These are phyloP conservation scores for Pyrenopolyporus hunteri DNA, from an alignment of 495 filamentous ascomycete genomes.

Conservation along the genomic window DNA sequence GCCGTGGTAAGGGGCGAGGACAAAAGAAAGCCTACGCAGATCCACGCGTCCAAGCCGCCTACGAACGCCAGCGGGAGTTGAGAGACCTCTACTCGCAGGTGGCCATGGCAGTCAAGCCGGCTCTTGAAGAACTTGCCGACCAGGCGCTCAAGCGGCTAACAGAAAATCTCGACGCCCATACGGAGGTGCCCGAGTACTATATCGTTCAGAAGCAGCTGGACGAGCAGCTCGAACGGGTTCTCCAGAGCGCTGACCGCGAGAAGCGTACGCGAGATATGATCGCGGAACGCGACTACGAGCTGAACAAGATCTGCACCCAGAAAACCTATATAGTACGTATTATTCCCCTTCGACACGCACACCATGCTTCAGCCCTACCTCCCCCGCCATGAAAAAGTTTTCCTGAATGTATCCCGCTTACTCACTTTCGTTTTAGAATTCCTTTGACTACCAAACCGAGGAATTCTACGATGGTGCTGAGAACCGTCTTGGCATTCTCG, in stretches of 20 bases:
- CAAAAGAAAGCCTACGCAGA: constrained; percentile 52
- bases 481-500: constrained; percentile 43
- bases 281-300: constrained; percentile 21
- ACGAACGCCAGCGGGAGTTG: constrained; percentile 53
- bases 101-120: constrained; percentile 49
- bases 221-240: constrained; percentile 30
- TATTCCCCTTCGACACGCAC: neutral
- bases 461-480: constrained; percentile 46
- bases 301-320: constrained; percentile 10
- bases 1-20: constrained; percentile 47
- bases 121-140: constrained; percentile 51
- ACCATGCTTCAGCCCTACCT: neutral
- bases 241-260: constrained; percentile 31
- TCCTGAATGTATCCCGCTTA: constrained; percentile 9
- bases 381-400: too few species aligned
- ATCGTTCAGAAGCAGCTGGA: constrained; percentile 41
- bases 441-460: constrained; percentile 42
- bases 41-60: constrained; percentile 49
- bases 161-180: constrained; percentile 40
- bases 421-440: constrained; percentile 29
- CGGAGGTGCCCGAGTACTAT: constrained; percentile 43
- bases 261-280: constrained; percentile 19
- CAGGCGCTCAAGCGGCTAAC: constrained; percentile 45
- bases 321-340: constrained; percentile 36
- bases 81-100: constrained; percentile 48